Conservation (phyloP, 2,329 filamentous ascomycete species). For the Botrytis hyacinthi region DNA sequence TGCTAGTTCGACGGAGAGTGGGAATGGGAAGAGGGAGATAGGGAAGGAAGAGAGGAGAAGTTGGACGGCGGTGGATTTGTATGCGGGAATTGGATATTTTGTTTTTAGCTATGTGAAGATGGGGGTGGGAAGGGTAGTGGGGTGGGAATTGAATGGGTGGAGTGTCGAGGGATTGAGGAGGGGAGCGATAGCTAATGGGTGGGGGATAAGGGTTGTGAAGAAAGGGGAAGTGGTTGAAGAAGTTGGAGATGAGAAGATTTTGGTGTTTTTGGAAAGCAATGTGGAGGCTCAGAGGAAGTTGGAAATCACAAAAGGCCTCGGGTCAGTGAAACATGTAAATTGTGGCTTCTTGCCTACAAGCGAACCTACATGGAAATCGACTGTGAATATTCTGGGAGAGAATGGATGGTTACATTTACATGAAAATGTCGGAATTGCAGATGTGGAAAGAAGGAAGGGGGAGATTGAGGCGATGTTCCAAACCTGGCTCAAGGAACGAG, state of each 20-base stretch:
- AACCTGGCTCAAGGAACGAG: slow-evolving; percentile 23
- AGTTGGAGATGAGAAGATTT: slow-evolving; percentile 51
- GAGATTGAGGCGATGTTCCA: slow-evolving; percentile 31
- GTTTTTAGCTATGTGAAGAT: slow-evolving; percentile 76
- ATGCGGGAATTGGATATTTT: slow-evolving; percentile 93
- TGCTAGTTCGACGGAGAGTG: not conserved
- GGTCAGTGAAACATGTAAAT: slow-evolving; percentile 54
- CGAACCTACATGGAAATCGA: slow-evolving; percentile 51
- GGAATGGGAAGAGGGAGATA: slow-evolving; percentile 9
- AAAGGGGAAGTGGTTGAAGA: slow-evolving; percentile 39
- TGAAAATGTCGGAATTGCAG: slow-evolving; percentile 59
- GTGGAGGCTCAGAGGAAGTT: slow-evolving; percentile 41
- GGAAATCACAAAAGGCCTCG: slow-evolving; percentile 40
- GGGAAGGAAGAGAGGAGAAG: slow-evolving; percentile 19
- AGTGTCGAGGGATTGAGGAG: slow-evolving; percentile 78
- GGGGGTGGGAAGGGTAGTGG: slow-evolving; percentile 67
- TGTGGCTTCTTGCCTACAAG: slow-evolving; percentile 62
- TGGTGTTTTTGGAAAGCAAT: slow-evolving; percentile 71
- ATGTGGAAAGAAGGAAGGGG: slow-evolving; percentile 44
- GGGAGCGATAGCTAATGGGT: slow-evolving; percentile 69
- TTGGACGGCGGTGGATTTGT: slow-evolving; percentile 67
- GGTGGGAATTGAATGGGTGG: slow-evolving; percentile 91
- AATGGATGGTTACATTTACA: slow-evolving; percentile 62
- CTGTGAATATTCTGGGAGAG: slow-evolving; percentile 47
- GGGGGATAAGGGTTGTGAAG: slow-evolving; percentile 56